Percentiles rank a stretch among this genome's conserved stretches.
These are phyloP conservation scores for Dothideomycetes sp. DNA, from an alignment of 2,329 filamentous ascomycete species.

Conservation along the genomic window DNA sequence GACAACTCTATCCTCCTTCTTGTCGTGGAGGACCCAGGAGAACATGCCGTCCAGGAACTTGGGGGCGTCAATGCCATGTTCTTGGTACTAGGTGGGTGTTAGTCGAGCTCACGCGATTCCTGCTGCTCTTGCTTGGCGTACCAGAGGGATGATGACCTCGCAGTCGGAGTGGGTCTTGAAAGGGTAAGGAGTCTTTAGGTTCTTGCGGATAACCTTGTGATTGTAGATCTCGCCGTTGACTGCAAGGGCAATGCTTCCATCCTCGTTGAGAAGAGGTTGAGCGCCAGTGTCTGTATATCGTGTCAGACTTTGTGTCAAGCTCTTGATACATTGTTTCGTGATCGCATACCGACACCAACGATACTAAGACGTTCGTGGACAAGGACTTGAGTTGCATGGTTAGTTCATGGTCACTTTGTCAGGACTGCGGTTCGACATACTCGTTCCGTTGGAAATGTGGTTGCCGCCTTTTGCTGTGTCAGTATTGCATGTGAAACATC, in stretches of 20 bases:
- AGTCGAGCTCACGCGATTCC: no score
- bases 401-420: no score
- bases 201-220: slow-evolving; percentile 88
- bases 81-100: slow-evolving; percentile 83
- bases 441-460: slow-evolving; percentile 81
- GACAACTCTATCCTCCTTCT: slow-evolving; percentile 81
- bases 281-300: slow-evolving; percentile 67
- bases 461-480: slow-evolving; percentile 52
- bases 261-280: slow-evolving; percentile 87
- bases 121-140: slow-evolving; percentile 33
- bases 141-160: slow-evolving; percentile 95
- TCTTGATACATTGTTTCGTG: neutral
- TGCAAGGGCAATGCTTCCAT: slow-evolving; percentile 77
- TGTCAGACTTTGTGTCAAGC: slow-evolving; percentile 4
- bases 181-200: slow-evolving; percentile 70
- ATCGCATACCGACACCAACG: slow-evolving; percentile 73
- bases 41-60: slow-evolving; percentile 98
- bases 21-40: slow-evolving; percentile 97
- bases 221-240: slow-evolving; percentile 99
- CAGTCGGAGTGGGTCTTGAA: slow-evolving; percentile 99
- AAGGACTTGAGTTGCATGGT: slow-evolving; percentile 72
- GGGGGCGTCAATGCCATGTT: slow-evolving; percentile 84
- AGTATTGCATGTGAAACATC: slow-evolving; percentile 5
- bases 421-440: slow-evolving; percentile 43
- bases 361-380: slow-evolving; percentile 97